Percentiles rank a stretch among this genome's conserved stretches.
phyloP scores from a whole-genome alignment of 495 filamentous ascomycete genomes.

The Polyplosphaeria fusca region DNA sequence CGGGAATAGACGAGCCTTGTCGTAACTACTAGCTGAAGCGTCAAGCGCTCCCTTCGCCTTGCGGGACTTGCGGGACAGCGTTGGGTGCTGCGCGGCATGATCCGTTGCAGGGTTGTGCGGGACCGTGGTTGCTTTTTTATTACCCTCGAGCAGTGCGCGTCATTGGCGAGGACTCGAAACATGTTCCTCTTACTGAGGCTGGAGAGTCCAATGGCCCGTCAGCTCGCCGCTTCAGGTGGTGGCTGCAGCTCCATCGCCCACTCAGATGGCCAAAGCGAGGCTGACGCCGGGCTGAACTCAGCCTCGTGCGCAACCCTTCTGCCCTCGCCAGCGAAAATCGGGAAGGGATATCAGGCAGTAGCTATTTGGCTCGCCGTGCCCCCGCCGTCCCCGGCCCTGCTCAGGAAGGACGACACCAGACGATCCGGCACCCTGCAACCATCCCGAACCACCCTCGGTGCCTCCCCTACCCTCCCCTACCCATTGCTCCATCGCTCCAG shows the following conservation, averaged over 20 bases:
- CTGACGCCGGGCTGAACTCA: conserved; percentile 36
- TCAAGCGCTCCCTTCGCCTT: conserved; percentile 18
- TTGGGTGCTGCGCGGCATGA: conserved; percentile 14
- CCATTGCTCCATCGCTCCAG: no score
- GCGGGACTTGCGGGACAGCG: no score
- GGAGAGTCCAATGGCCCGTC: conserved; percentile 25
- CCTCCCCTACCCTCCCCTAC: no score
- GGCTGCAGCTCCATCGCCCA: conserved; percentile 29
- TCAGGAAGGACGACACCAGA: conserved; percentile 11
- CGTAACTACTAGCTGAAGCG: conserved; percentile 16
- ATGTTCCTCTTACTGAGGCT: conserved; percentile 16
- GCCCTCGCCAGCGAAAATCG: conserved; percentile 19
- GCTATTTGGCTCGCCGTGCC: conserved; percentile 21
- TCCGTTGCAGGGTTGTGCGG: conserved; percentile 27
- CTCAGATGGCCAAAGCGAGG: conserved; percentile 35
- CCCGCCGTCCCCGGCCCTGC: conserved; percentile 16
- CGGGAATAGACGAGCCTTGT: conserved; percentile 7
- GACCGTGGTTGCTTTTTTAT: conserved; percentile 28
- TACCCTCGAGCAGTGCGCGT: conserved; percentile 15
- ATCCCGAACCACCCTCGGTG: no score
- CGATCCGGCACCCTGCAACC: no score
- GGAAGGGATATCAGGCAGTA: conserved; percentile 32
- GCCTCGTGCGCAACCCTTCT: conserved; percentile 26
- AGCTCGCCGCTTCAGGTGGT: conserved; percentile 28
- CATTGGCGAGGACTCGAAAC: conserved; percentile 17